Percentiles rank a stretch among this genome's conserved stretches.
Conservation (phyloP, 2,329 filamentous ascomycete genomes). For the Diaporthe sp. region DNA sequence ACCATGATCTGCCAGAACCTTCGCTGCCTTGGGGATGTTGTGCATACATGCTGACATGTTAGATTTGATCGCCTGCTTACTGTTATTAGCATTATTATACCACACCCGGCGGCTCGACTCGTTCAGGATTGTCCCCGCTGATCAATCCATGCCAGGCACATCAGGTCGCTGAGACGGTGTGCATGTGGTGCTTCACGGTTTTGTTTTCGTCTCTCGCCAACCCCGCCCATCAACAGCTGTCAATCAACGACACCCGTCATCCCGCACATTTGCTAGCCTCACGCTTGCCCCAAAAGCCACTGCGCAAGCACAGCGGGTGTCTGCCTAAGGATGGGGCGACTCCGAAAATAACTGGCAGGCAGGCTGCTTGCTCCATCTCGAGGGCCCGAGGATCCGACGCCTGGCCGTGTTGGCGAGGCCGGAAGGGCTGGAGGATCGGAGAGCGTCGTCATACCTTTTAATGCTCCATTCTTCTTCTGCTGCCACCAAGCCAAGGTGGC, state of each 20-base stretch:
- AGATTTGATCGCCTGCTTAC: not conserved
- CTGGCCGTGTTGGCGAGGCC: slow-evolving; percentile 14
- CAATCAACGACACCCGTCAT: not conserved
- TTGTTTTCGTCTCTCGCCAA: not conserved
- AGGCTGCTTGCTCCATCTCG: not conserved
- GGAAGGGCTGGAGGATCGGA: slow-evolving; percentile 9
- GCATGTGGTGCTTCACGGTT: not conserved
- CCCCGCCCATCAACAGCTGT: not conserved
- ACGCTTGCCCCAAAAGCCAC: not conserved
- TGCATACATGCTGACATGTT: slow-evolving; percentile 2
- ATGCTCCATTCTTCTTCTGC: slow-evolving; percentile 9
- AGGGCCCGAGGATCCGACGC: slow-evolving; percentile 23
- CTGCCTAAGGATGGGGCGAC: not conserved
- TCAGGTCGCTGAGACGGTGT: not conserved
- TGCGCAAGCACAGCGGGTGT: not conserved
- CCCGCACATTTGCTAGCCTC: not conserved
- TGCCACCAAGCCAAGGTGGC: slow-evolving; percentile 8
- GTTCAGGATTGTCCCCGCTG: not conserved
- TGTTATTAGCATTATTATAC: not conserved
- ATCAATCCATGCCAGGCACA: not conserved
- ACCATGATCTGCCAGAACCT: slow-evolving; percentile 22
- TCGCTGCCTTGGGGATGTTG: slow-evolving; percentile 12
- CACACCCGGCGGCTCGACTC: not conserved
- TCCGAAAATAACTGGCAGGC: slow-evolving; percentile 13
- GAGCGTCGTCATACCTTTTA: not conserved